phyloP scores from a whole-genome alignment of 208 protist species.

The Crithidia expoeki region DNA sequence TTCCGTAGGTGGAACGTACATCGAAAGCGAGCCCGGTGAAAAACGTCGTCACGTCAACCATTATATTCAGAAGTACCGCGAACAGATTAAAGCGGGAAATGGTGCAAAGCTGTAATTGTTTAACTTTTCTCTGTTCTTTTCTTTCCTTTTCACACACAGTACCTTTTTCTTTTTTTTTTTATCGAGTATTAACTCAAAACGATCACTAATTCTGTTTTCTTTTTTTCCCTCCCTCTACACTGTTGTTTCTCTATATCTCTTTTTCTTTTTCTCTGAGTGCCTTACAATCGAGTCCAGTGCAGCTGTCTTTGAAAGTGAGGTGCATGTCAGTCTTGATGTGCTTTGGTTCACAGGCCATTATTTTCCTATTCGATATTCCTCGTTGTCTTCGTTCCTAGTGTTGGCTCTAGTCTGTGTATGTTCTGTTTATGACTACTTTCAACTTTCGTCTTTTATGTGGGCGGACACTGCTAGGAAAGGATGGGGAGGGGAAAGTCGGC shows the following conservation, averaged over 20 bases:
- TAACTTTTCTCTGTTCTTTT: not conserved
- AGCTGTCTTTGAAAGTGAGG: no score
- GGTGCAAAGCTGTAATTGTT: slow-evolving; percentile 10
- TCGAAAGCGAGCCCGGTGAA: slow-evolving; percentile 39
- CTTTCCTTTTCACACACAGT: no score
- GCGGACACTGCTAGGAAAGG: no score
- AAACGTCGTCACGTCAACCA: slow-evolving; percentile 28
- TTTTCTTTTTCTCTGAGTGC: slow-evolving; percentile 4
- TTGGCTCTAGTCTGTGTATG: no score
- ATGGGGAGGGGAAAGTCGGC: no score
- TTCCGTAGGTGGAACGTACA: slow-evolving; percentile 30
- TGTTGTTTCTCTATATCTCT: not conserved
- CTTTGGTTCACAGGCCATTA: no score
- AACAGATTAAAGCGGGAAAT: slow-evolving; percentile 16
- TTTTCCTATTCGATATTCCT: not conserved
- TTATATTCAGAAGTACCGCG: slow-evolving; percentile 27
- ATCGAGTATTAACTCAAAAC: not conserved
- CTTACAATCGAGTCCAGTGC: no score
- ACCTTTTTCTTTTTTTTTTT: slow-evolving; percentile 5
- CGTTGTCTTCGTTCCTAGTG: not conserved
- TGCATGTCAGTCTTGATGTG: no score
- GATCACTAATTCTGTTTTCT: not conserved
- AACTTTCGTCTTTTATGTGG: no score
- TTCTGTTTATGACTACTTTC: no score
- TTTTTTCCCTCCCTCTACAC: not conserved